Percentiles rank a stretch among this genome's conserved stretches.
phyloP scores from a whole-genome alignment of 371 early-diverging fungal species.

The Mortierella sp. region DNA sequence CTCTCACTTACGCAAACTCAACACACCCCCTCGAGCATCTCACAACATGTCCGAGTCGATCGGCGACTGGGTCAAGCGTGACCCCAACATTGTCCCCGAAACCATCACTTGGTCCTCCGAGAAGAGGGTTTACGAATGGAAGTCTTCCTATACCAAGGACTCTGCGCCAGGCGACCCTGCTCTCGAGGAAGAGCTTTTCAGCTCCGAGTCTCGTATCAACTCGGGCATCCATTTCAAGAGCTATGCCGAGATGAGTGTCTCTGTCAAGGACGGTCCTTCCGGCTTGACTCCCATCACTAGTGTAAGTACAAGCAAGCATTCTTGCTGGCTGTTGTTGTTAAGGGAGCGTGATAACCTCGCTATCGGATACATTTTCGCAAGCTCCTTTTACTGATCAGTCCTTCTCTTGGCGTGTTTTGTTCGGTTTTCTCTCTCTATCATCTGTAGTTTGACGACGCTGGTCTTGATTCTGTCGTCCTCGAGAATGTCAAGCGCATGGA shows the following conservation, averaged over 20 bases:
- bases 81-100: background rate
- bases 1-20: background rate
- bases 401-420: slow-evolving; percentile 7
- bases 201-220: slow-evolving; percentile 21
- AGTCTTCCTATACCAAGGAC: slow-evolving; percentile 20
- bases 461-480: slow-evolving; percentile 63
- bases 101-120: slow-evolving; percentile 37
- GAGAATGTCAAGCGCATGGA: slow-evolving; percentile 70
- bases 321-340: background rate
- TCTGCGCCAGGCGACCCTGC: slow-evolving; percentile 23
- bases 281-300: slow-evolving; percentile 3
- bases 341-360: slow-evolving; percentile 5
- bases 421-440: background rate
- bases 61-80: slow-evolving; percentile 32
- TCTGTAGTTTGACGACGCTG: slow-evolving; percentile 62
- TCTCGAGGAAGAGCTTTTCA: slow-evolving; percentile 40
- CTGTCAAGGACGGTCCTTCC: slow-evolving; percentile 23
- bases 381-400: background rate
- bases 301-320: background rate
- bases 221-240: slow-evolving; percentile 46
- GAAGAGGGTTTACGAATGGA: slow-evolving; percentile 47
- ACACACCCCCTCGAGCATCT: background rate
- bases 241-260: slow-evolving; percentile 24
- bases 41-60: slow-evolving; percentile 22
- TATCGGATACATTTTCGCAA: background rate